Base-by-base conservation (phyloP, 2,329 filamentous ascomycete genomes). In the Aspergillus fumigatus region DNA sequence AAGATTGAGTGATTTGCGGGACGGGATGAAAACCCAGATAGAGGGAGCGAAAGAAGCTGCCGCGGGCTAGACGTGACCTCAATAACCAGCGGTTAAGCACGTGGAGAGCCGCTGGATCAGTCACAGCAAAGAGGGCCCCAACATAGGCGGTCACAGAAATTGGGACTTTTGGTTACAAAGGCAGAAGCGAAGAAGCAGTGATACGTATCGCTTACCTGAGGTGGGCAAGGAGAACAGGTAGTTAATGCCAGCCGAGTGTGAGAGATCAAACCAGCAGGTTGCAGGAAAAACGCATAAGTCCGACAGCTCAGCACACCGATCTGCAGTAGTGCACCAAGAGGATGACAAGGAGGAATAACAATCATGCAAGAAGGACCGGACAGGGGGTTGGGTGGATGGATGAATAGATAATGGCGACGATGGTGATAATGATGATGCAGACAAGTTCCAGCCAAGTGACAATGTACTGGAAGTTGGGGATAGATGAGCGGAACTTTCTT, bases 251-350 rank as follows among this genome's bases (percentile, higher is more conserved):
- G 43, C 3, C 11, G 40, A 41, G 32, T 40, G 38, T 14, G 40
- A 51, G 17, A 25, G 19, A 40, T 47, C 9, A 51, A 41, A 52
- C 55, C 45, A 38, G 17, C 40, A 41, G 52, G 51, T 55, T 59
- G 58, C 55, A 61, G 57, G 48, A 56, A 32, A 32, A 51, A 59
- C 63, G 61, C 59, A 62, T 59, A 59, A 53, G 62, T 54, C 62
- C 61, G 58, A 63, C 59, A 61, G 60, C 59, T 64, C 62, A 62
- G 54, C 62, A 64, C 61, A 63, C 60, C 54, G 57, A 60, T 59
- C 59, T 59, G 59, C 60, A 56, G 29, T 50, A 32, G 50, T 50
- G 43, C 55, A 55, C 55, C 55, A 53, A 48, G 41, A 53, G 56
- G 52, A 43, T 49, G 41, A 58, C 26, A 51, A 55, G 49, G 50